Evolutionary conservation across 495 filamentous ascomycete species (phyloP).

Genomic region (Penicillium crystallinum): DNA sequence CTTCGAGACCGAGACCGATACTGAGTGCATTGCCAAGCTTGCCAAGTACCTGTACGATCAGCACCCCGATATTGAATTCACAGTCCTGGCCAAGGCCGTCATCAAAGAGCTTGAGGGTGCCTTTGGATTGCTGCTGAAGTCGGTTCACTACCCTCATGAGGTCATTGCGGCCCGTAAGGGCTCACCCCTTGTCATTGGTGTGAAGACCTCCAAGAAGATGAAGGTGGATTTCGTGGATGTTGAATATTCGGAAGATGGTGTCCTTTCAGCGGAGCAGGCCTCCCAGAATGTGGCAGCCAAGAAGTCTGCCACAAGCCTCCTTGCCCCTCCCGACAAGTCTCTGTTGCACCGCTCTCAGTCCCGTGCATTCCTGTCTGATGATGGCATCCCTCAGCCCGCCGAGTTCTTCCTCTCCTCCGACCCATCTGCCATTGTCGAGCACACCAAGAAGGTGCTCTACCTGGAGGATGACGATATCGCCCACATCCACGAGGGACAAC

Average conservation of each 20-base stretch:
- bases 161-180: constrained; percentile 97
- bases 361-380: constrained; percentile 95
- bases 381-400: constrained; percentile 93
- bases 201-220: constrained; percentile 95
- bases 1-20: constrained; percentile 99
- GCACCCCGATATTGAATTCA: constrained; percentile 92
- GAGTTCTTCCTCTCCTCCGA: constrained; percentile 99
- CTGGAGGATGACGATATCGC: constrained; percentile 99
- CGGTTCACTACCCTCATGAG: constrained; percentile 96
- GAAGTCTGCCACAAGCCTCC: constrained; percentile 76
- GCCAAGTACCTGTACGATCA: constrained; percentile 97
- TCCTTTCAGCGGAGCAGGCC: constrained; percentile 88
- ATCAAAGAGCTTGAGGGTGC: constrained; percentile 98
- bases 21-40: constrained; percentile 97
- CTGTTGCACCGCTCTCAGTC: constrained; percentile 97
- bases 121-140: constrained; percentile 94
- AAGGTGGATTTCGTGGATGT: constrained; percentile 99
- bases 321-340: constrained; percentile 90
- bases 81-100: constrained; percentile 90
- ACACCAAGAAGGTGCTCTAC: constrained; percentile 99
- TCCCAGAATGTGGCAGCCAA: constrained; percentile 95
- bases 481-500: constrained; percentile 95
- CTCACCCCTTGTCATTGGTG: constrained; percentile 92
- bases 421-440: constrained; percentile 95
- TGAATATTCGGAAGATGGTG: constrained; percentile 82